phyloP scores from a whole-genome alignment of 2,329 filamentous ascomycete species.

The Venturiaceae sp. region DNA sequence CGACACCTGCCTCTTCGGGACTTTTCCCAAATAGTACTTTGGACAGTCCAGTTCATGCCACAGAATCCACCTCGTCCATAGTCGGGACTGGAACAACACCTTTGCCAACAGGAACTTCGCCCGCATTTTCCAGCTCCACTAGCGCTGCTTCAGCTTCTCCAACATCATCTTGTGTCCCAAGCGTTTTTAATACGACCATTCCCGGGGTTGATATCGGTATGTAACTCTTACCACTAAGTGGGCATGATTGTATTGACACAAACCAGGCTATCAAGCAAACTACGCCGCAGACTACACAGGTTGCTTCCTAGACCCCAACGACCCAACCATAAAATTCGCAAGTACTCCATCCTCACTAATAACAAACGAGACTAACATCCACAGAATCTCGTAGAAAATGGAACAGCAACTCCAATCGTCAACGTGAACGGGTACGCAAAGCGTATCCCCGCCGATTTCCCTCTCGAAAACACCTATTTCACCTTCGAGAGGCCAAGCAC shows the following conservation, averaged over 20 bases:
- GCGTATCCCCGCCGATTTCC: neutral
- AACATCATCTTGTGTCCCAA: neutral
- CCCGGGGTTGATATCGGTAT: neutral
- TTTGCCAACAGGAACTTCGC: neutral
- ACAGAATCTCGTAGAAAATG: neutral
- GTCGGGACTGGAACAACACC: neutral
- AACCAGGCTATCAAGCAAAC: slow-evolving; percentile 1
- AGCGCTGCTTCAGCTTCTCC: neutral
- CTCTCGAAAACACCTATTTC: neutral
- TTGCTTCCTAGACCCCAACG: neutral
- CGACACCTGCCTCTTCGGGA: neutral
- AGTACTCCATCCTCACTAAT: neutral
- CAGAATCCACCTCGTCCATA: neutral
- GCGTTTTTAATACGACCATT: neutral
- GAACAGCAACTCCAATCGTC: neutral
- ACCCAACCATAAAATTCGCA: neutral
- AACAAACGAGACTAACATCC: neutral
- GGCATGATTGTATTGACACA: neutral
- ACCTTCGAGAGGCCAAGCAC: neutral
- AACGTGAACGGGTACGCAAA: slow-evolving; percentile 2
- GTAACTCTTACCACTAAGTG: neutral
- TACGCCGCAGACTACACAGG: slow-evolving; percentile 5
- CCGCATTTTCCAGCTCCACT: neutral
- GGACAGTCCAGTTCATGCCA: neutral
- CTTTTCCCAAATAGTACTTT: neutral